phyloP scores from a whole-genome alignment of 805 yeast species.

The Zygosaccharomyces bailii region DNA sequence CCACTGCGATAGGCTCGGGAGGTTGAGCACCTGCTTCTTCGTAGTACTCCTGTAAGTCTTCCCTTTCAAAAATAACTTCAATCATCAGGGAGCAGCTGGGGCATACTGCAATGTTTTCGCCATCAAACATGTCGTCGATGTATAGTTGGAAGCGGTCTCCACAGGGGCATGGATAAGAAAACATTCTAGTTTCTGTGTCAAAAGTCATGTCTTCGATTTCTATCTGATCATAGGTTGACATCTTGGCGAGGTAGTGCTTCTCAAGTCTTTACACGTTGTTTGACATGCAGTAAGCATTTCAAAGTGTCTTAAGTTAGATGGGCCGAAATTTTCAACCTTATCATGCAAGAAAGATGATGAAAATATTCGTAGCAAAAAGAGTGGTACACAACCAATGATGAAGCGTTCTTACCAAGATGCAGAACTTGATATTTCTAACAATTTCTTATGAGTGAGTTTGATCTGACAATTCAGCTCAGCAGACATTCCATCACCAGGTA shows the following conservation, averaged over 20 bases:
- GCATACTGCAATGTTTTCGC: conserved; percentile 92
- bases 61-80: conserved; percentile 78
- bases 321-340: conserved; percentile 2
- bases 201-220: conserved; percentile 96
- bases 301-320: conserved; percentile 7
- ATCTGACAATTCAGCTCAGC: too few relatives aligned
- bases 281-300: background rate
- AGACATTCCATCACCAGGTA: too few relatives aligned
- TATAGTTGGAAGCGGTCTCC: conserved; percentile 90
- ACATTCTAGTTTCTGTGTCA: conserved; percentile 75
- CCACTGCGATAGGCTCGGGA: conserved; percentile 30
- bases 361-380: background rate
- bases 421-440: too few relatives aligned
- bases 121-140: conserved; percentile 81
- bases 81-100: conserved; percentile 95
- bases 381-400: too few relatives aligned
- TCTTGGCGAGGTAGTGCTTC: conserved; percentile 23
- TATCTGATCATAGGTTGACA: conserved; percentile 83
- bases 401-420: too few relatives aligned
- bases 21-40: conserved; percentile 36
- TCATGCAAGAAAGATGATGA: background rate
- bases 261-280: background rate
- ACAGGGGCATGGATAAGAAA: conserved; percentile 97
- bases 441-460: too few relatives aligned
- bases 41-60: conserved; percentile 43